A percentile compares a stretch with the other conserved stretches of the same genome.
Conservation (phyloP, 495 filamentous ascomycete species). For the Echria macrotheca region DNA sequence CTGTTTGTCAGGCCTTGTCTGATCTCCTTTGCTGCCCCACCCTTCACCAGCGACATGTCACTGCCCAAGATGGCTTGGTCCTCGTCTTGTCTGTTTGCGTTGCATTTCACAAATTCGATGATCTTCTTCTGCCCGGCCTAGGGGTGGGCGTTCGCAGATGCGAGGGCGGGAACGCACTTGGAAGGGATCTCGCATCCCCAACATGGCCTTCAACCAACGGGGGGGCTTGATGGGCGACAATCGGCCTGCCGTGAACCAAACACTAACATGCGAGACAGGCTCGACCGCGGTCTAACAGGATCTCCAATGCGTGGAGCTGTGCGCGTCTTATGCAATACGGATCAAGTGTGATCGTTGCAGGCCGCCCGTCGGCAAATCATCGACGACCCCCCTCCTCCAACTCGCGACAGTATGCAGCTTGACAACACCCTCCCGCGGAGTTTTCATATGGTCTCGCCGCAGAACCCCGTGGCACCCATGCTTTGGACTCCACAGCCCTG, state of each 20-base stretch:
- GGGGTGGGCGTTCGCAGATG: slow-evolving; percentile 12
- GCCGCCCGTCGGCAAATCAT: slow-evolving; percentile 14
- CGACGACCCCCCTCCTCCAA: slow-evolving; percentile 10
- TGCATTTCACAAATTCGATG: not conserved
- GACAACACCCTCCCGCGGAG: slow-evolving; percentile 11
- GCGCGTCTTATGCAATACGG: slow-evolving; percentile 6
- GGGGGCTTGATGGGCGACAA: not conserved
- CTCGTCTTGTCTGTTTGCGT: not conserved
- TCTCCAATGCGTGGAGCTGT: slow-evolving; percentile 1
- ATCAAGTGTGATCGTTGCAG: slow-evolving; percentile 9
- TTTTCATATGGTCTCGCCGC: slow-evolving; percentile 6
- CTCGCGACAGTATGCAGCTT: slow-evolving; percentile 7
- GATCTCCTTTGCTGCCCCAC: not conserved
- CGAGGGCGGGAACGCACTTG: slow-evolving; percentile 17
- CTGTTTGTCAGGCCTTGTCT: not conserved
- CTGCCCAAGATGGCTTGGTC: not conserved
- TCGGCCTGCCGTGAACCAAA: not conserved
- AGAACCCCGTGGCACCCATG: slow-evolving; percentile 9
- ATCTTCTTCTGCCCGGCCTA: not conserved
- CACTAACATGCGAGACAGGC: not conserved
- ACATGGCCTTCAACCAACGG: slow-evolving; percentile 1
- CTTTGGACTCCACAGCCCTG: not conserved
- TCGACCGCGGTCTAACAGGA: not conserved
- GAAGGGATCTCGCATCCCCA: slow-evolving; percentile 11
- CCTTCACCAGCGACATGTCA: not conserved